A percentile compares a stretch with the other conserved stretches of the same genome.
Conservation (phyloP, 495 filamentous ascomycete genomes). For the Lentithecium fluviatile region DNA sequence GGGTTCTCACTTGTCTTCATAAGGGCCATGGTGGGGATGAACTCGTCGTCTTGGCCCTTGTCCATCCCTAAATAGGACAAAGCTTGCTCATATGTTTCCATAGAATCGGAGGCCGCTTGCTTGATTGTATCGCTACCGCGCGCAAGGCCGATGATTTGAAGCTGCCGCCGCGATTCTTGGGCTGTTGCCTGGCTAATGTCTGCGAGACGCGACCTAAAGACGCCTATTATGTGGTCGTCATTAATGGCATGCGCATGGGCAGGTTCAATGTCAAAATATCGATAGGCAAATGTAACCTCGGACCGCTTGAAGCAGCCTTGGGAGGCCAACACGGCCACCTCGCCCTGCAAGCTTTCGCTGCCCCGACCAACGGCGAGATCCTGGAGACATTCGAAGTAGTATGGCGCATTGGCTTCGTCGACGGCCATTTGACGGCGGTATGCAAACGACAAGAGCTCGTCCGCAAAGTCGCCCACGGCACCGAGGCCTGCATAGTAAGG, state of each 20-base stretch:
- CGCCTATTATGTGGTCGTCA: conserved; percentile 59
- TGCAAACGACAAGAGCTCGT: conserved; percentile 53
- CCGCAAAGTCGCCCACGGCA: conserved; percentile 49
- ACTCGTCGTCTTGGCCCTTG: conserved; percentile 56
- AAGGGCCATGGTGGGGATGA: conserved; percentile 58
- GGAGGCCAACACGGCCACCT: conserved; percentile 46
- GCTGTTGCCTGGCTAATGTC: conserved; percentile 48
- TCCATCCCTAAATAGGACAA: conserved; percentile 57
- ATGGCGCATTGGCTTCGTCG: conserved; percentile 44
- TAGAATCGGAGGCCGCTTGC: conserved; percentile 55
- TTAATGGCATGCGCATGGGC: conserved; percentile 43
- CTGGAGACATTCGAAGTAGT: conserved; percentile 53
- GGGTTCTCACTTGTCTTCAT: conserved; percentile 58
- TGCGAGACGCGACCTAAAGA: conserved; percentile 54
- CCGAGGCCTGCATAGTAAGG: conserved; percentile 52
- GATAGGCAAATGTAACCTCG: conserved; percentile 51
- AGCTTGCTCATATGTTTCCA: conserved; percentile 63
- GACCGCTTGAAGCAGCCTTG: conserved; percentile 43
- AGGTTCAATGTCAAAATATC: conserved; percentile 51
- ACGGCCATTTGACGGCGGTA: conserved; percentile 45
- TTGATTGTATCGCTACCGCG: conserved; percentile 55
- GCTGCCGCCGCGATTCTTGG: conserved; percentile 51
- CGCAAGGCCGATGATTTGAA: conserved; percentile 57
- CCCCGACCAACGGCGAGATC: conserved; percentile 44
- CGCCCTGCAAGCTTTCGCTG: conserved; percentile 46